phyloP scores from a whole-genome alignment of 768 basidiomycete genomes.

The Mycena pura region DNA sequence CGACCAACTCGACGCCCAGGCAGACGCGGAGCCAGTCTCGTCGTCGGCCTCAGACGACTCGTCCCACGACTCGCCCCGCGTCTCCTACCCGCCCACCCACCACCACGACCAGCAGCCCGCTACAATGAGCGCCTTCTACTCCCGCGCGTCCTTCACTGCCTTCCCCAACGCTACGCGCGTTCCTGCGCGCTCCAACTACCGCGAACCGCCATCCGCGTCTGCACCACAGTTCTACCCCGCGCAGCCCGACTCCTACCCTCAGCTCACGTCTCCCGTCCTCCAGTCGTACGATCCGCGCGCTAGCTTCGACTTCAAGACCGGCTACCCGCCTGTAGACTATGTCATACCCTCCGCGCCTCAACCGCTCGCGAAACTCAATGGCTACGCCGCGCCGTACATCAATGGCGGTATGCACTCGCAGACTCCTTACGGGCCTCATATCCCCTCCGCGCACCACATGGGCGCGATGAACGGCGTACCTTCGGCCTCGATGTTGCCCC shows the following conservation, averaged over 20 bases:
- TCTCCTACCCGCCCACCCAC: conserved; percentile 59
- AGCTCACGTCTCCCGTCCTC: conserved; percentile 24
- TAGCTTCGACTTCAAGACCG: conserved; percentile 43
- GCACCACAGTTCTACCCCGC: conserved; percentile 14
- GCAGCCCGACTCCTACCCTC: conserved; percentile 12
- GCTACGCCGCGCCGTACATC: conserved; percentile 38
- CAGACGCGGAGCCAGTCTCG: conserved; percentile 74
- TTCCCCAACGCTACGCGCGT: conserved; percentile 21
- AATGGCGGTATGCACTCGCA: conserved; percentile 65
- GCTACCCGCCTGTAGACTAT: conserved; percentile 32
- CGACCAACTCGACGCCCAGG: conserved; percentile 84
- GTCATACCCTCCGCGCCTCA: conserved; percentile 34
- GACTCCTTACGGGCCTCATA: conserved; percentile 77
- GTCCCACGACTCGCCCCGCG: conserved; percentile 62
- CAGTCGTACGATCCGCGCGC: conserved; percentile 39
- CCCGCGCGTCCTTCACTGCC: conserved; percentile 42
- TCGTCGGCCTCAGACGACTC: conserved; percentile 56
- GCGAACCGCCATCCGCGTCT: conserved; percentile 29
- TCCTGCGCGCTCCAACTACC: conserved; percentile 26
- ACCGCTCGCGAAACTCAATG: conserved; percentile 42
- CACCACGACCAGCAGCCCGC: conserved; percentile 46
- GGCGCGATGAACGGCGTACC: conserved; percentile 29
- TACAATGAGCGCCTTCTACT: conserved; percentile 40
- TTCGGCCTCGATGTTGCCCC: conserved; percentile 34
- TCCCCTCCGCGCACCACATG: too few relatives aligned